phyloP scores from a whole-genome alignment of 306 rosid species.

The Mimosa pudica region DNA sequence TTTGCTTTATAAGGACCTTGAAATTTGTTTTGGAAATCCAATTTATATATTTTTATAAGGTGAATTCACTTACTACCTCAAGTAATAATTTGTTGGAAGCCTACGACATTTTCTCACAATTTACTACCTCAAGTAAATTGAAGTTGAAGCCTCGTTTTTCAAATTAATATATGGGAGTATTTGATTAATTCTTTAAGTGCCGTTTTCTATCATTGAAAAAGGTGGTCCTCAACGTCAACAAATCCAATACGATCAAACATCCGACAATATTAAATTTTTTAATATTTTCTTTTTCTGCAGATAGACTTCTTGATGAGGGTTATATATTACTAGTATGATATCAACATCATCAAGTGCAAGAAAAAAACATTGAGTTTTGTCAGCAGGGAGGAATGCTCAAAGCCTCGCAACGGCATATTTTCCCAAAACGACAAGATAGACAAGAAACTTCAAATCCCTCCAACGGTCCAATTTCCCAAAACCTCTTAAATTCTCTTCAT shows the following conservation, averaged over 20 bases:
- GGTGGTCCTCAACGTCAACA: not conserved
- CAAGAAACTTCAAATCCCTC: constrained; percentile 37
- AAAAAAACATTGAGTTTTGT: not conserved
- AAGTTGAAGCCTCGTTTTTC: not conserved
- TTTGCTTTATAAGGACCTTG: no score
- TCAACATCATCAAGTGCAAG: not conserved
- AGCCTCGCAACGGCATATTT: constrained; percentile 29
- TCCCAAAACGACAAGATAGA: constrained; percentile 21
- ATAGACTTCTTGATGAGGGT: not conserved
- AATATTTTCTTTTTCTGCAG: not conserved
- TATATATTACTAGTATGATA: not conserved
- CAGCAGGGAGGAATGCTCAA: constrained; percentile 12
- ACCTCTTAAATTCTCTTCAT: not conserved
- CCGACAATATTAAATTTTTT: not conserved
- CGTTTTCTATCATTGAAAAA: not conserved
- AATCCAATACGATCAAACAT: not conserved
- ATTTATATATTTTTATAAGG: no score
- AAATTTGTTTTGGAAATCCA: no score
- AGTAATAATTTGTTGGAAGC: not conserved
- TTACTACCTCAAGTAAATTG: no score
- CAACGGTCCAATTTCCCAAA: constrained; percentile 45
- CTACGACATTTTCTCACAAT: not conserved
- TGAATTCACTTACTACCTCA: no score
- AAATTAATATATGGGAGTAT: not conserved
- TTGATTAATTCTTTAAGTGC: not conserved